Evolutionary conservation across 2,329 filamentous ascomycete genomes (phyloP), one percentile per base, ranked within the genome.

Genomic region (Penicillium sp.): DNA sequence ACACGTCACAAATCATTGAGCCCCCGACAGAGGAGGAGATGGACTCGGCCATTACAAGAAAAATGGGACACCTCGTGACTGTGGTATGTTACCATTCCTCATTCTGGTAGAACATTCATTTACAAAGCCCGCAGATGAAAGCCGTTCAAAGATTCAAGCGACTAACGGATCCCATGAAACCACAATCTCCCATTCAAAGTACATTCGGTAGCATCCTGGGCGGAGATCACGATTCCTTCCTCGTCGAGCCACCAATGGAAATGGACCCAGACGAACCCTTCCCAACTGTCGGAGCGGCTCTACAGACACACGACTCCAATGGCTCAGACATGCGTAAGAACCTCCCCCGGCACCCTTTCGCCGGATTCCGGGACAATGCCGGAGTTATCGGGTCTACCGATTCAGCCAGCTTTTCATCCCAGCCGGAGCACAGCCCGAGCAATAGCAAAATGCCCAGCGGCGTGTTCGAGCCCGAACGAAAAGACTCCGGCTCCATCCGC

Each of bases 11-110:
- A 61, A 78, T 91, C 16, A 81, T 97, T 32, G 90, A 92, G 59
- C 84, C 87, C 5, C 93, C 93, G 1, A 97, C 93, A 55, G 89
- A 94, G 64, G 86, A 92, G 54, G 94, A 99, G 75, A 84, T 97
- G 69, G 91, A 91, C 66, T 86, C 89, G 61, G 94, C 94, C 14
- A 95, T 97, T 61, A 97, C 94, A 3, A 85, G 85, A 24, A 95
- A 92, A 68, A 92, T 97, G 83, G 87, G 87, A 57, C 88, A 94
- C 69, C 81, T 97, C 2, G 80, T 97, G 55, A 90, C 87, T 50
- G 90, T 97, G 62, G 89, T 91, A 47, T 43, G 53, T 56, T 24
- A 26, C 20, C 3, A 8, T 24, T 42, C n/a, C 32, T n/a, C 26
- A 32, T 40, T 31, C 2, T 26, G 14, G 4, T 10, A 14, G 4